These are phyloP conservation scores for Bipolaris sorokiniana DNA, from an alignment of 2,329 filamentous ascomycete genomes.

Conservation along the genomic window DNA sequence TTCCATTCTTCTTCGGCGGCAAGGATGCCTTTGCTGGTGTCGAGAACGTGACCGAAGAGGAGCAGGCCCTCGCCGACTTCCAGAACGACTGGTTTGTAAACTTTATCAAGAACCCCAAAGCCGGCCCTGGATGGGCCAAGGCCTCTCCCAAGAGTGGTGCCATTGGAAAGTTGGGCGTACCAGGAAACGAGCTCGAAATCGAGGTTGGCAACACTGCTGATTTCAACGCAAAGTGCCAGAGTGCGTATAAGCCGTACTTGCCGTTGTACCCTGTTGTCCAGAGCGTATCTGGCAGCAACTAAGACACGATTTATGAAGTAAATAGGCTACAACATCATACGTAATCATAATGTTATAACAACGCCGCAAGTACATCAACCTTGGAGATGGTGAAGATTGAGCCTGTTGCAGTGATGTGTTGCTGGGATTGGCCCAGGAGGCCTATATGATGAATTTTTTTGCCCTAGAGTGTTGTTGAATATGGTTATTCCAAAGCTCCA, in stretches of 20 bases:
- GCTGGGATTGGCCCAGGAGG: not conserved
- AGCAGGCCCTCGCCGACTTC: constrained; percentile 53
- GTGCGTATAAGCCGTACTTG: constrained; percentile 30
- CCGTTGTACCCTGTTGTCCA: constrained; percentile 32
- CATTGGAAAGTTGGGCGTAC: constrained; percentile 45
- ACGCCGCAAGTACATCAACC: not conserved
- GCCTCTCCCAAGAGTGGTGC: constrained; percentile 38
- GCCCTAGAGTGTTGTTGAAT: too few species aligned
- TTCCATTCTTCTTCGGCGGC: constrained; percentile 56
- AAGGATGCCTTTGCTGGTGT: constrained; percentile 51
- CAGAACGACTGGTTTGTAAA: constrained; percentile 53
- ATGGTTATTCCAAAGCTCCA: too few species aligned
- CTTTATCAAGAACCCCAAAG: constrained; percentile 54
- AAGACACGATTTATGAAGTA: not conserved
- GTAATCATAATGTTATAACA: not conserved
- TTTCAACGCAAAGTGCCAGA: constrained; percentile 45
- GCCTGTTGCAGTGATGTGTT: not conserved
- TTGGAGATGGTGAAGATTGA: not conserved
- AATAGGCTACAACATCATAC: not conserved
- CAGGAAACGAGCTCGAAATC: constrained; percentile 44
- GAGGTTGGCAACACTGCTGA: constrained; percentile 39
- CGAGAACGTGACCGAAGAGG: constrained; percentile 45
- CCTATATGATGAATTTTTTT: too few species aligned
- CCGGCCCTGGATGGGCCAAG: constrained; percentile 52
- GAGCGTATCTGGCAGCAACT: constrained; percentile 15